Evolutionary conservation across 1,284 basidiomycete species (phyloP).

Genomic region (Earliella scabrosa): DNA sequence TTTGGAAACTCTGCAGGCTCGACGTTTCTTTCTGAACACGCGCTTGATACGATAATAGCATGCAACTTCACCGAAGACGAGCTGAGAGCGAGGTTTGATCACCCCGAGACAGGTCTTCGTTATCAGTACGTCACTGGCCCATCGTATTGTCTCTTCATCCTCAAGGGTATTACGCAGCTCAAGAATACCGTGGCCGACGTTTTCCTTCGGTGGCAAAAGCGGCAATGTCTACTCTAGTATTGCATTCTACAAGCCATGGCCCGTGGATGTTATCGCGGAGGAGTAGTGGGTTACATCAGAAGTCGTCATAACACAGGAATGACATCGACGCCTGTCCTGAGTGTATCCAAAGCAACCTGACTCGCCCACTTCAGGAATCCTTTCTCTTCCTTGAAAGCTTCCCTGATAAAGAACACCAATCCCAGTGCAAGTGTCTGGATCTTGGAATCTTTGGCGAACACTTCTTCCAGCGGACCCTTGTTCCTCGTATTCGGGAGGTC

Average conservation of each 20-base stretch:
- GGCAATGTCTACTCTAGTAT: constrained; percentile 77
- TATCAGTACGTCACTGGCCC: constrained; percentile 60
- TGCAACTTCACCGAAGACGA: constrained; percentile 93
- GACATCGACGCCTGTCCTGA: constrained; percentile 64
- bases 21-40: not conserved
- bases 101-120: constrained; percentile 49
- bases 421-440: constrained; percentile 68
- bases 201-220: constrained; percentile 76
- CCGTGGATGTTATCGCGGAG: not conserved
- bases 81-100: constrained; percentile 62
- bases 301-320: constrained; percentile 36
- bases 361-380: constrained; percentile 66
- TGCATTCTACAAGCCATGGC: constrained; percentile 62
- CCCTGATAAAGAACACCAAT: constrained; percentile 67
- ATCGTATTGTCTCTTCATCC: not conserved
- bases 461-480: constrained; percentile 68
- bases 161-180: constrained; percentile 48
- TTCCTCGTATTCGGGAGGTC: constrained; percentile 51
- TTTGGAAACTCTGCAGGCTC: constrained; percentile 13
- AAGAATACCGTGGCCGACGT: constrained; percentile 69
- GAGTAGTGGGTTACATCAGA: not conserved
- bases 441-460: constrained; percentile 71
- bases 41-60: constrained; percentile 45
- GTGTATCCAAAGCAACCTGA: constrained; percentile 62
- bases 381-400: constrained; percentile 47